A percentile compares a stretch with the other conserved stretches of the same genome.
phyloP scores from a whole-genome alignment of 2,329 filamentous ascomycete genomes.

The Phoma sp. region DNA sequence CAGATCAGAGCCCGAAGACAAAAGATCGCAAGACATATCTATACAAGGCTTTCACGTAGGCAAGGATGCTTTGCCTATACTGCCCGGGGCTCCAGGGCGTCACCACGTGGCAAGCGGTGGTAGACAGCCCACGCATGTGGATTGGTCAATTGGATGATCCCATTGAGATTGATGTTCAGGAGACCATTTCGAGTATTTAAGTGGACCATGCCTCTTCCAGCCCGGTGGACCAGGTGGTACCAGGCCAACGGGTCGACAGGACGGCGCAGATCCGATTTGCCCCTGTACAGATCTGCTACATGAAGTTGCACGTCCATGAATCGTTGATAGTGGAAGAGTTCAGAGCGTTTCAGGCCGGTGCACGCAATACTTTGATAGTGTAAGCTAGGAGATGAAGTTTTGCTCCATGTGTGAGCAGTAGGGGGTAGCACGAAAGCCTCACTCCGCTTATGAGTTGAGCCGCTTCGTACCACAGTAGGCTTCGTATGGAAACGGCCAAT shows the following conservation, averaged over 20 bases:
- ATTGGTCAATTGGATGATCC: not conserved
- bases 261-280: not conserved
- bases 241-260: not conserved
- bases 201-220: not conserved
- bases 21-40: not conserved
- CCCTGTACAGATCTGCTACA: constrained; percentile 13
- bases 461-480: not conserved
- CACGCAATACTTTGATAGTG: not conserved
- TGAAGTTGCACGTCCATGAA: constrained; percentile 1
- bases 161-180: constrained; percentile 12
- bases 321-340: not conserved
- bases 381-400: constrained; percentile 10
- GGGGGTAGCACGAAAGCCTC: constrained; percentile 2
- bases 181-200: not conserved
- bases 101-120: constrained; percentile 6
- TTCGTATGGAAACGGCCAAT: not conserved
- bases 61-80: not conserved
- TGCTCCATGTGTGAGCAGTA: not conserved
- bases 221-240: not conserved
- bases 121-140: not conserved
- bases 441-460: not conserved
- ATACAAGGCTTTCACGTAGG: not conserved
- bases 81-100: not conserved
- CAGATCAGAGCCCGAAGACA: not conserved
- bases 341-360: not conserved